Evolutionary conservation across 495 filamentous ascomycete species (phyloP).

Genomic region (Pseudoneurospora amorphoporcata): DNA sequence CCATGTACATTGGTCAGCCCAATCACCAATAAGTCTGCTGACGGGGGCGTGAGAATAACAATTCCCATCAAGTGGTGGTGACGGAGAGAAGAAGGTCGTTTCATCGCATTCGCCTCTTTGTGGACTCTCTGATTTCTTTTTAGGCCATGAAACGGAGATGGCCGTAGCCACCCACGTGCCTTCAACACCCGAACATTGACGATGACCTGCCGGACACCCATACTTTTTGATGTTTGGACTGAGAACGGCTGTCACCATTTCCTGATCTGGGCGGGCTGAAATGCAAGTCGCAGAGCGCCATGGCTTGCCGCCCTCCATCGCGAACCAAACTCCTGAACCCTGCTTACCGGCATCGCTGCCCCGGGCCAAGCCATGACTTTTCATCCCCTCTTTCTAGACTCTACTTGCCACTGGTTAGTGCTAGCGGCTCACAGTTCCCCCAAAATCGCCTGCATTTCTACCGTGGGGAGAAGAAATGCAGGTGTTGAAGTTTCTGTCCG

Average conservation of each 20-base stretch:
- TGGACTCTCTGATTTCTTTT: background rate
- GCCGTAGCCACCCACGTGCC: background rate
- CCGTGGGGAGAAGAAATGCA: background rate
- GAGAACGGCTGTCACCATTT: background rate
- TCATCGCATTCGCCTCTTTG: background rate
- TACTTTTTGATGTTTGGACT: background rate
- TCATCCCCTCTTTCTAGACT: background rate
- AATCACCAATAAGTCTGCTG: background rate
- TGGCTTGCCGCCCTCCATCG: background rate
- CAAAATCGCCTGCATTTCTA: background rate
- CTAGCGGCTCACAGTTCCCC: background rate
- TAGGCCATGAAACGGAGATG: background rate
- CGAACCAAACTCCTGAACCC: background rate
- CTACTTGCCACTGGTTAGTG: background rate
- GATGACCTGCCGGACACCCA: background rate
- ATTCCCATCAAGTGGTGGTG: background rate
- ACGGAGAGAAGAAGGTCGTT: background rate
- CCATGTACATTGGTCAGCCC: background rate
- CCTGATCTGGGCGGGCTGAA: conserved; percentile 12
- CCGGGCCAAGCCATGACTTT: background rate
- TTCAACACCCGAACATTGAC: background rate
- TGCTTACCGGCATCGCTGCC: background rate
- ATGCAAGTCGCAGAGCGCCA: conserved; percentile 7
- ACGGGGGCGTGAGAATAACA: background rate
- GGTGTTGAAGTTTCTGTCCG: background rate